Evolutionary conservation across 129 eudicot species (phyloP).

Genomic region (Flaveria linearis): DNA sequence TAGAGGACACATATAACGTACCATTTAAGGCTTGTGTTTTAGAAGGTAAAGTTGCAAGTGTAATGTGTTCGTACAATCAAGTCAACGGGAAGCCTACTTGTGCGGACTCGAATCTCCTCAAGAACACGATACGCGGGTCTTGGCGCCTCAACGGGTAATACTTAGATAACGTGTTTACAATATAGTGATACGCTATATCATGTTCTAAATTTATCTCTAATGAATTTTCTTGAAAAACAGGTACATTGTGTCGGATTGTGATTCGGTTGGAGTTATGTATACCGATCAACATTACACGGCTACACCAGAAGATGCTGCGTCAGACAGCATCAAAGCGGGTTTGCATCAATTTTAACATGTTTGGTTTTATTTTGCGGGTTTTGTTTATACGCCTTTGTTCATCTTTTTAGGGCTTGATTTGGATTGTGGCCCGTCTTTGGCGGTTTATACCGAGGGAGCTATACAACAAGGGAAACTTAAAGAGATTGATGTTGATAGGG

Average conservation of each 20-base stretch:
- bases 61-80: conserved; percentile 96
- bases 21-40: conserved; percentile 92
- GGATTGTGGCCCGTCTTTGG: conserved; percentile 92
- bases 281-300: conserved; percentile 64
- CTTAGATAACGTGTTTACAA: background rate
- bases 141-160: conserved; percentile 90
- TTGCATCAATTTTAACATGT: background rate
- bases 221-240: conserved; percentile 30
- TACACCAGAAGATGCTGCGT: conserved; percentile 91
- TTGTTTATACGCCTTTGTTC: background rate
- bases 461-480: conserved; percentile 56
- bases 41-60: conserved; percentile 96
- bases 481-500: conserved; percentile 67
- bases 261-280: conserved; percentile 73
- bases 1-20: conserved; percentile 88
- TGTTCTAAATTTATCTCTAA: background rate
- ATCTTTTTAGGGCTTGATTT: conserved; percentile 71
- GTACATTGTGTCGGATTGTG: conserved; percentile 93
- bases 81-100: conserved; percentile 98
- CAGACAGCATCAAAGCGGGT: conserved; percentile 84
- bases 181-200: background rate
- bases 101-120: conserved; percentile 79
- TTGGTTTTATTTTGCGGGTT: conserved; percentile 3
- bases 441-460: conserved; percentile 74
- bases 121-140: conserved; percentile 68